Evolutionary conservation across 2,329 filamentous ascomycete species (phyloP).

Genomic region (Sclerotinia spermophila): DNA sequence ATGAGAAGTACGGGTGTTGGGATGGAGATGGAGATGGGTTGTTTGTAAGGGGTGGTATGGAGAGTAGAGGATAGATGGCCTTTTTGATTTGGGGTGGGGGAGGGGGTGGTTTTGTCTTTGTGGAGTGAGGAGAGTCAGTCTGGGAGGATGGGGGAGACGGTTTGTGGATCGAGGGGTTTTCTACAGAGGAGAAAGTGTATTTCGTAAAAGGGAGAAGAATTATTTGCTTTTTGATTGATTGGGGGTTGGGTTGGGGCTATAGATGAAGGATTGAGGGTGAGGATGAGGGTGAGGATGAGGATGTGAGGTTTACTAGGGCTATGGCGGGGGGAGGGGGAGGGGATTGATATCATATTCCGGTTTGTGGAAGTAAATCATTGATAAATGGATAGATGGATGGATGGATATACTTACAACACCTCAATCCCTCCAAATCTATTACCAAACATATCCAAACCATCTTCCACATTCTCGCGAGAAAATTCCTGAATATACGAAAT

Average conservation of each 20-base stretch:
- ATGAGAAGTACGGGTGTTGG: not conserved
- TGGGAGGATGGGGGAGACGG: not conserved
- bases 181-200: not conserved
- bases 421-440: not conserved
- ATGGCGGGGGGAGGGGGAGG: no score
- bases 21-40: not conserved
- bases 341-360: not conserved
- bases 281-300: not conserved
- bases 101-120: not conserved
- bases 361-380: not conserved
- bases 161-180: not conserved
- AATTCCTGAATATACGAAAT: conserved; percentile 22
- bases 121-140: not conserved
- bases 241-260: not conserved
- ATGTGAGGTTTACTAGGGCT: not conserved
- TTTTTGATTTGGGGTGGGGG: not conserved
- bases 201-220: not conserved
- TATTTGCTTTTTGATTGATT: not conserved
- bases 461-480: conserved; percentile 20
- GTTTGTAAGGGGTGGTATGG: not conserved
- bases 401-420: not conserved
- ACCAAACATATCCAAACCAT: not conserved
- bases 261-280: not conserved
- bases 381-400: not conserved
- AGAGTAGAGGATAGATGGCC: not conserved